Evolutionary conservation across 345 rosid species (phyloP).

Genomic region (Sonneratia alba): DNA sequence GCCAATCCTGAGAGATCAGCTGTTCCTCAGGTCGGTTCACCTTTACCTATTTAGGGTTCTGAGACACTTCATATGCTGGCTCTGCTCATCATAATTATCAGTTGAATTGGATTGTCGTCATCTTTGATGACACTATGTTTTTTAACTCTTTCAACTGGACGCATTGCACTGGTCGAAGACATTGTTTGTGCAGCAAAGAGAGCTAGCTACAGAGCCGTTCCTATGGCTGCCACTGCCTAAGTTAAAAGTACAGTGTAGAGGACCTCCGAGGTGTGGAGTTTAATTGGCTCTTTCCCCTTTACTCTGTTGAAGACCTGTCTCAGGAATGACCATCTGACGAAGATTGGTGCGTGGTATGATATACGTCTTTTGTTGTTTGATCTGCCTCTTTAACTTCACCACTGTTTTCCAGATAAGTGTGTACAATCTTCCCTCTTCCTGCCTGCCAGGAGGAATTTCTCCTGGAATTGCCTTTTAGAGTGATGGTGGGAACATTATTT

Average conservation of each 20-base stretch:
- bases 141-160: too few species aligned
- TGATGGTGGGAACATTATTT: constrained; percentile 1
- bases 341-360: background rate
- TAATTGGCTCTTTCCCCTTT: background rate
- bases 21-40: constrained; percentile 71
- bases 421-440: background rate
- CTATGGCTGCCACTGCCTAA: too few species aligned
- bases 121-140: too few species aligned
- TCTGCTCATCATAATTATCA: background rate
- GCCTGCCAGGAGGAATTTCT: constrained; percentile 1
- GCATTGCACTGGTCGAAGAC: too few species aligned
- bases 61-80: background rate
- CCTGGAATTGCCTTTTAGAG: background rate
- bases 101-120: background rate
- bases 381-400: too few species aligned
- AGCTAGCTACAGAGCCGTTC: too few species aligned
- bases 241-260: too few species aligned
- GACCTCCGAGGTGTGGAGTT: background rate
- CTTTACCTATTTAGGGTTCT: constrained; percentile 3
- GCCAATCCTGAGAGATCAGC: constrained; percentile 93
- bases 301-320: background rate
- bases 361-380: background rate
- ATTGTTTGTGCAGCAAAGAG: too few species aligned
- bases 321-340: background rate
- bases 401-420: background rate